These are phyloP conservation scores for Curvularia sp. DNA, from an alignment of 2,329 filamentous ascomycete genomes.

Conservation along the genomic window DNA sequence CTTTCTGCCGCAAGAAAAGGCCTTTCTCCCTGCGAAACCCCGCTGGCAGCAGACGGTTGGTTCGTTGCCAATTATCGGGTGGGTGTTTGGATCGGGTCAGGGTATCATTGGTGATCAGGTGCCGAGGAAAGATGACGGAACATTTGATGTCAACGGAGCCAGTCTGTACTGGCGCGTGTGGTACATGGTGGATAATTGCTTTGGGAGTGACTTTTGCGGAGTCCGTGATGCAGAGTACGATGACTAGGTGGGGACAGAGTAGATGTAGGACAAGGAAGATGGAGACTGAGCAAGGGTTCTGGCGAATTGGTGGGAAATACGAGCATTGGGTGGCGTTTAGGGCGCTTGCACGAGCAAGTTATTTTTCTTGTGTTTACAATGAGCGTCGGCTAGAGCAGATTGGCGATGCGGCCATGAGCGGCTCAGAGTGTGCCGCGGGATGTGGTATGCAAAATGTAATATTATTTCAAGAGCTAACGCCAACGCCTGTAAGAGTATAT, in stretches of 20 bases:
- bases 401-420: not conserved
- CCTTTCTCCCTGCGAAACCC: constrained; percentile 54
- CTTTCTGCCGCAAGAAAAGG: constrained; percentile 54
- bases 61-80: constrained; percentile 60
- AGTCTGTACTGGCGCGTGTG: constrained; percentile 68
- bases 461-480: constrained; percentile 28
- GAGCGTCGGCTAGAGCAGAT: constrained; percentile 2
- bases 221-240: constrained; percentile 60
- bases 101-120: constrained; percentile 77
- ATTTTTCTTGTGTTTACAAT: not conserved
- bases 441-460: constrained; percentile 15
- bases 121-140: constrained; percentile 73
- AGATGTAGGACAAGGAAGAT: not conserved
- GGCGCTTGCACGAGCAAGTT: constrained; percentile 2
- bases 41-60: constrained; percentile 52
- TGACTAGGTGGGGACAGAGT: constrained; percentile 27
- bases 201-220: constrained; percentile 69
- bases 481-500: constrained; percentile 24
- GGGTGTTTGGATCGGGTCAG: constrained; percentile 54
- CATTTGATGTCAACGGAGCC: constrained; percentile 76
- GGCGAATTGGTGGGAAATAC: constrained; percentile 3
- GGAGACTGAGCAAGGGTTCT: not conserved
- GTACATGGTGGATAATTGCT: constrained; percentile 61
- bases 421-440: not conserved
- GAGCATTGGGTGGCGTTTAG: constrained; percentile 19